Percentiles rank a stretch among this genome's conserved stretches.
Conservation (phyloP, 1,139 yeast species). For the Scheffersomyces lignicola region DNA sequence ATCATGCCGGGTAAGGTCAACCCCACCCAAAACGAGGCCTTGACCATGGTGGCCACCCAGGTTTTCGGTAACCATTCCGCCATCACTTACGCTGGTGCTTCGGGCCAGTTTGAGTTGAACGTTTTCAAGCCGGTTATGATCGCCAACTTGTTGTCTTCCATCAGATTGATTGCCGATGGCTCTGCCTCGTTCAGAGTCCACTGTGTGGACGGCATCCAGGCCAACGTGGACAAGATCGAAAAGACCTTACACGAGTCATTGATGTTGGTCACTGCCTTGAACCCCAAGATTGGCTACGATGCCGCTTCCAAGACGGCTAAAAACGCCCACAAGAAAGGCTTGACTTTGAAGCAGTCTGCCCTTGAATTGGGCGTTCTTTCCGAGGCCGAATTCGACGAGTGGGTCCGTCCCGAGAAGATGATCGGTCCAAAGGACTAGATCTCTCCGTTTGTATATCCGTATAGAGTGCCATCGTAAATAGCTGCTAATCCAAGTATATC, state of each 20-base stretch:
- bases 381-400: slow-evolving; percentile 79
- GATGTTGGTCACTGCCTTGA: slow-evolving; percentile 93
- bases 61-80: slow-evolving; percentile 91
- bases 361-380: slow-evolving; percentile 77
- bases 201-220: slow-evolving; percentile 87
- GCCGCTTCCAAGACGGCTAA: slow-evolving; percentile 91
- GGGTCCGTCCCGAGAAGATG: slow-evolving; percentile 96
- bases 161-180: slow-evolving; percentile 82
- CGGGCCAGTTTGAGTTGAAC: slow-evolving; percentile 93
- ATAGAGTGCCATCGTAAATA: too few relatives aligned
- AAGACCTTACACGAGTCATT: slow-evolving; percentile 83
- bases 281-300: slow-evolving; percentile 95
- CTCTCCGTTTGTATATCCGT: too few relatives aligned
- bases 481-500: too few relatives aligned
- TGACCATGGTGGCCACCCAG: slow-evolving; percentile 93
- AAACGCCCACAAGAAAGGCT: slow-evolving; percentile 92
- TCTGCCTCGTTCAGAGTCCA: slow-evolving; percentile 78
- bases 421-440: slow-evolving; percentile 66
- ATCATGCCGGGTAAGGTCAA: slow-evolving; percentile 98
- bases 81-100: slow-evolving; percentile 91
- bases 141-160: slow-evolving; percentile 76
- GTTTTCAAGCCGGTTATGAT: slow-evolving; percentile 94
- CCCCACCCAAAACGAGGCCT: slow-evolving; percentile 95
- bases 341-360: slow-evolving; percentile 86
- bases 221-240: slow-evolving; percentile 78